These are phyloP conservation scores for Scheffersomyces quercinus DNA, from an alignment of 1,139 yeast genomes.

Conservation along the genomic window DNA sequence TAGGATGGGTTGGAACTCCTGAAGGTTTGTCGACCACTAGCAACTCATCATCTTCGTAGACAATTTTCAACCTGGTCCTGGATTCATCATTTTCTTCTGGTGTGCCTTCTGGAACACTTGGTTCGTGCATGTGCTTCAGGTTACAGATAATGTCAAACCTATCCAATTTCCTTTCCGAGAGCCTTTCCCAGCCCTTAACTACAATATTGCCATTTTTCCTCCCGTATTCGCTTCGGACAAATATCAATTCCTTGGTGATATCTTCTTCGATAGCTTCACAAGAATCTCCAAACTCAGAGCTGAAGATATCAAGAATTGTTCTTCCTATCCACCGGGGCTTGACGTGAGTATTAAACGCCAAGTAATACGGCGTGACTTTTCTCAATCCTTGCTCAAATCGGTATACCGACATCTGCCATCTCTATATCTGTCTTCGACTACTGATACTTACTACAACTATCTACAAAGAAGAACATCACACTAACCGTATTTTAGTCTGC, in stretches of 20 bases:
- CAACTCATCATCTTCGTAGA: slow-evolving; percentile 48
- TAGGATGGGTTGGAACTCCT: slow-evolving; percentile 82
- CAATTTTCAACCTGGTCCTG: slow-evolving; percentile 31
- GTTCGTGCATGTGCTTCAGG: slow-evolving; percentile 62
- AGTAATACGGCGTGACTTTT: slow-evolving; percentile 48
- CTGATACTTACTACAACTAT: too few relatives aligned
- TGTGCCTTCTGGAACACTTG: slow-evolving; percentile 43
- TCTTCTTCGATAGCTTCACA: slow-evolving; percentile 25
- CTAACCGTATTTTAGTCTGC: too few relatives aligned
- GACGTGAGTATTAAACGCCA: slow-evolving; percentile 37
- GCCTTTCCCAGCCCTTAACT: slow-evolving; percentile 23
- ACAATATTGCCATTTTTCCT: slow-evolving; percentile 17
- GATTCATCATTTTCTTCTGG: slow-evolving; percentile 7
- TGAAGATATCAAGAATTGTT: slow-evolving; percentile 44
- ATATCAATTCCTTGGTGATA: slow-evolving; percentile 24
- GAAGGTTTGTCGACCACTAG: slow-evolving; percentile 72
- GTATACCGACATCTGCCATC: slow-evolving; percentile 7
- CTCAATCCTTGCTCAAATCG: slow-evolving; percentile 43
- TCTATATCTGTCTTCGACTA: too few relatives aligned
- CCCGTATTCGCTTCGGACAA: slow-evolving; percentile 28
- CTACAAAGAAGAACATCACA: too few relatives aligned
- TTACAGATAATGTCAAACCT: slow-evolving; percentile 54
- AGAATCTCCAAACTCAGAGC: slow-evolving; percentile 45
- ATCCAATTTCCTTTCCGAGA: slow-evolving; percentile 26
- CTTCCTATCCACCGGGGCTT: slow-evolving; percentile 53